Conservation (phyloP, 805 yeast genomes). For the Cyberlindnera samutprakarnensis region DNA sequence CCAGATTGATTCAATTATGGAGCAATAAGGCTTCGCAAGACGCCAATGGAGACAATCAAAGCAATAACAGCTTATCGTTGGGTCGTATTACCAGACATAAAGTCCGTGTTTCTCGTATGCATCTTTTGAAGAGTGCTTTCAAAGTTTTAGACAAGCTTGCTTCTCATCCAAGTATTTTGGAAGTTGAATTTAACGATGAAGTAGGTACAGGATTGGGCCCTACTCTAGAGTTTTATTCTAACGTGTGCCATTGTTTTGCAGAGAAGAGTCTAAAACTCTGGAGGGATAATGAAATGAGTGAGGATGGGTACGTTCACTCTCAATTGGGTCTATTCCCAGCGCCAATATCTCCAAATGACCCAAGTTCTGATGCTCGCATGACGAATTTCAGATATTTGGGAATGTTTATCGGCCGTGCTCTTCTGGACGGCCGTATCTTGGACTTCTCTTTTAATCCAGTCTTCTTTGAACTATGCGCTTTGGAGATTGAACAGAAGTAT, state of each 20-base stretch:
- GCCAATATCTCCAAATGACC: slow-evolving; percentile 36
- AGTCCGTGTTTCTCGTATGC: slow-evolving; percentile 64
- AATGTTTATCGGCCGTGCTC: slow-evolving; percentile 75
- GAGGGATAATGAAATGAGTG: slow-evolving; percentile 35
- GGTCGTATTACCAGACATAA: slow-evolving; percentile 79
- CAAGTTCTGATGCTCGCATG: slow-evolving; percentile 34
- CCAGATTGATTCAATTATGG: slow-evolving; percentile 77
- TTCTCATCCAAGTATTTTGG: slow-evolving; percentile 70
- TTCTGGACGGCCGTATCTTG: slow-evolving; percentile 79
- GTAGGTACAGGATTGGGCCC: slow-evolving; percentile 98
- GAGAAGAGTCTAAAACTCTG: slow-evolving; percentile 54
- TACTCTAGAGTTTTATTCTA: slow-evolving; percentile 84
- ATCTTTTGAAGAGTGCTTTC: slow-evolving; percentile 66
- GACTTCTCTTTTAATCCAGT: slow-evolving; percentile 72
- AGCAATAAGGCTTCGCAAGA: slow-evolving; percentile 40
- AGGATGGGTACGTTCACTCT: slow-evolving; percentile 32
- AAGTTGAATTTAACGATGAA: slow-evolving; percentile 82
- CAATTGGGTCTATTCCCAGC: slow-evolving; percentile 65
- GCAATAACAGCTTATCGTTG: slow-evolving; percentile 28
- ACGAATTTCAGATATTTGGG: slow-evolving; percentile 65
- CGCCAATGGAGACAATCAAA: slow-evolving; percentile 23
- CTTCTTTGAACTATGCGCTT: slow-evolving; percentile 56
- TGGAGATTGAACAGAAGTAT: slow-evolving; percentile 18
- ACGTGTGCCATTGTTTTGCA: slow-evolving; percentile 69
- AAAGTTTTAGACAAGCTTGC: slow-evolving; percentile 75